Base-by-base conservation (phyloP, 2,329 filamentous ascomycete species). In the Calonectria henricotiae region DNA sequence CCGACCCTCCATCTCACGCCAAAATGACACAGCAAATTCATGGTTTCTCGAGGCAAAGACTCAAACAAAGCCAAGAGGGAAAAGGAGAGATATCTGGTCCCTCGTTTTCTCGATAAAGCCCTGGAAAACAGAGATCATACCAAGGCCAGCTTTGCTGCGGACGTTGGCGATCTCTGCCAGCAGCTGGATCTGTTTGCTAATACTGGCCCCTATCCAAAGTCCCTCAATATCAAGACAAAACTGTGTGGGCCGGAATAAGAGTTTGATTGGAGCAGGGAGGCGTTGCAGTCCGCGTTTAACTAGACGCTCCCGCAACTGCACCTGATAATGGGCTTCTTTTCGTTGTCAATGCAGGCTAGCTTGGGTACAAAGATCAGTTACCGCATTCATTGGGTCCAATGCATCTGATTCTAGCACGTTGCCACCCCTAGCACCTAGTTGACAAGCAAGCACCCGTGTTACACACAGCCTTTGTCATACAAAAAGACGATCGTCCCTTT, bases 301-400 rank as follows among this genome's bases (percentile, higher is more conserved):
- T 27, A 35, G 5, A 39, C 66, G 17, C 15, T 41, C 32, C 60
- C 60, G 1, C 15, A 27, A 17, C 5, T 68, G n/a, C 66, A 62
- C 5, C 13, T 68, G 15, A 60, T 32, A 4, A 60, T 68, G 66
- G 32, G 41, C 8, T 32, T 64, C 23, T 60, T 54, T 20, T 15
- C 60, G 13, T 20, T 55, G n/a, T 63, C 60, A 4, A 23, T 68
- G 7, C 64, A 60, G 64, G 25, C 44, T 51, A 54, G 64, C 12
- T 27, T 60, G 39, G 66, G 60, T 9, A 35, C 20, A 20, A 20
- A 20, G 20, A 20, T 20, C 20, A 20, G 20, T 20, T 20, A 20
- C 20, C 20, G 20, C 20, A 20, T 20, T 20, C 20, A 20, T 20
- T 20, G 20, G 20, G 20, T 20, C 20, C 20, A 20, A 20, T 20